A percentile compares a stretch with the other conserved stretches of the same genome.
These are phyloP conservation scores for Candida easanensis DNA, from an alignment of 805 yeast species.

Conservation along the genomic window DNA sequence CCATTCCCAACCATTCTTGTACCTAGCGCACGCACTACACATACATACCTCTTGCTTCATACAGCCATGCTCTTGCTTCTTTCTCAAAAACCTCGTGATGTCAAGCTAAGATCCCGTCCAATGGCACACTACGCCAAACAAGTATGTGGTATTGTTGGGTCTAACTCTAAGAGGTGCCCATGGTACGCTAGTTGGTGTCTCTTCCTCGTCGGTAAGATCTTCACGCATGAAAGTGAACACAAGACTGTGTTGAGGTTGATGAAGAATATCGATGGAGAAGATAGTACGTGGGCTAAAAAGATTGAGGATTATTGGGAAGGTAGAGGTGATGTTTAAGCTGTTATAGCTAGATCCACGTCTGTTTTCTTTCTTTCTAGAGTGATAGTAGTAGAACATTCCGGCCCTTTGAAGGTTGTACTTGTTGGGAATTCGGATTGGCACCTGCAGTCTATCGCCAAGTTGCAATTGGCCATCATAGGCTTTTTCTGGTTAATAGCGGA, in stretches of 20 bases:
- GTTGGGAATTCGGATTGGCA: no score
- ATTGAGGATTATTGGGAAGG: constrained; percentile 30
- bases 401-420: no score
- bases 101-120: constrained; percentile 15
- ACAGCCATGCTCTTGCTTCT: constrained; percentile 12
- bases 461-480: no score
- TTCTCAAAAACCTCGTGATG: constrained; percentile 14
- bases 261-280: constrained; percentile 14
- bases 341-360: no score
- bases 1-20: constrained; percentile 13
- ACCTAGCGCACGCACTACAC: constrained; percentile 5
- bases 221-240: constrained; percentile 27
- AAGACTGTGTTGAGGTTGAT: constrained; percentile 24
- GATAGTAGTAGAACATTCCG: no score
- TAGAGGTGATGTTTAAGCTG: constrained; percentile 13
- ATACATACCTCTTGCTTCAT: constrained; percentile 9
- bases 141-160: constrained; percentile 14
- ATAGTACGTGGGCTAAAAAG: constrained; percentile 24
- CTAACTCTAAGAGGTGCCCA: constrained; percentile 10
- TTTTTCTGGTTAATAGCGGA: no score
- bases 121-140: constrained; percentile 23
- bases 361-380: no score
- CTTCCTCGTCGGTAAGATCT: constrained; percentile 21
- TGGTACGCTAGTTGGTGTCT: constrained; percentile 18
- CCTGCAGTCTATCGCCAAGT: no score